Evolutionary conservation across 139 green algal species (phyloP).

Genomic region (Coelastrella sp.): DNA sequence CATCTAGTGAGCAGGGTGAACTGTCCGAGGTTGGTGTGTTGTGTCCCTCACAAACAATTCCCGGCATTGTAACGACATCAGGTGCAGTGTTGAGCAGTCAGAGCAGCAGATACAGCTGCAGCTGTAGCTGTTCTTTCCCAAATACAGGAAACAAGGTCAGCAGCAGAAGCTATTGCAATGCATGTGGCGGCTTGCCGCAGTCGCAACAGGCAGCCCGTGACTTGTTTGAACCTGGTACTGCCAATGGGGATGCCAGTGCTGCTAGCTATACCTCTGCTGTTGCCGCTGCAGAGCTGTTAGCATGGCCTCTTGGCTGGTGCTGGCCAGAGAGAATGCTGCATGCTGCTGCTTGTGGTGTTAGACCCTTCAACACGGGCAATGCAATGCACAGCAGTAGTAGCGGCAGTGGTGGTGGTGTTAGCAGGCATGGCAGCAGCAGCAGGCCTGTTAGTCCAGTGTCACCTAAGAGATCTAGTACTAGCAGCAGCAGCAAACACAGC

Average conservation of each 20-base stretch:
- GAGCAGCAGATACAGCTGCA: background rate
- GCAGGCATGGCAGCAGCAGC: slow-evolving; percentile 4
- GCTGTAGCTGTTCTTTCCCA: background rate
- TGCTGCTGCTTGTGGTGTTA: background rate
- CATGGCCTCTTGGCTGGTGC: background rate
- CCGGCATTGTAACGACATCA: background rate
- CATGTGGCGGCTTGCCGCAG: too few relatives aligned
- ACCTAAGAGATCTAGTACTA: background rate
- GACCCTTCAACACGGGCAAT: background rate
- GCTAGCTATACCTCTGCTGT: background rate
- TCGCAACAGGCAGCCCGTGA: too few relatives aligned
- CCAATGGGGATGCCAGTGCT: background rate
- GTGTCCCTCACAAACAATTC: background rate
- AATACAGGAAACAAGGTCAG: too few relatives aligned
- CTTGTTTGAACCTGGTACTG: background rate
- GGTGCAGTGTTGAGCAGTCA: background rate
- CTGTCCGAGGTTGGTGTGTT: too few relatives aligned
- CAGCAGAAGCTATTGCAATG: too few relatives aligned
- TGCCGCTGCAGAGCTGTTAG: background rate
- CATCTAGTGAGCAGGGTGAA: too few relatives aligned
- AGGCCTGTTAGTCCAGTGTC: background rate
- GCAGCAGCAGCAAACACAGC: background rate
- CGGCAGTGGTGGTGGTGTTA: background rate
- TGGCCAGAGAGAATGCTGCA: background rate
- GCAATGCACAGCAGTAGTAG: background rate